Evolutionary conservation across 306 rosid species (phyloP), one percentile per base, ranked within the genome.

Genomic region (Casuarina cunninghamiana): DNA sequence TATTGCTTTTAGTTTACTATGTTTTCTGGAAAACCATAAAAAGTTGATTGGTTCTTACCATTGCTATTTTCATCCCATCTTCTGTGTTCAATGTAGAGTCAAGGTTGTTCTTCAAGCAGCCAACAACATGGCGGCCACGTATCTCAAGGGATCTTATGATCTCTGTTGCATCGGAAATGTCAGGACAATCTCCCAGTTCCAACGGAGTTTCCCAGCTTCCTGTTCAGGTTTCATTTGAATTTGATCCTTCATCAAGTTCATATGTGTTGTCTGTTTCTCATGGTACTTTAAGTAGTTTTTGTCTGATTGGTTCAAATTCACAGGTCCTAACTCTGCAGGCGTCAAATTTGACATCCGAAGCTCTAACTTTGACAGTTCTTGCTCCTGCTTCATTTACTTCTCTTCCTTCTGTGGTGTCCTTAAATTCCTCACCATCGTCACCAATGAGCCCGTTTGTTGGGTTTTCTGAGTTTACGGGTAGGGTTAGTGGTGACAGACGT

Each of bases 281-380:
- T 12, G 66, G 43, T 43, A 70, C 54, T 32, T 42, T 58, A 77
- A 71, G 57, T 73, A 55, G 69, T 81, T 72, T 53, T 85, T 69
- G 75, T 49, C 75, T 67, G 9, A 69, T 82, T 75, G 42, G 48
- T 83, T 86, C 81, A 74, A 82, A 80, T 86, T 85, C 71, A 77
- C 94, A 96, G 99, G 93, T 93, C 74, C 82, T 96, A 82, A 93
- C 98, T 69, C 94, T 96, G 79, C 96, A 96, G 89, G 98, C 91
- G 76, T 91, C 99, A 81, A 96, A 96, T 87, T 83, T 96, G 87
- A 96, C 97, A 63, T 84, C 91, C 21, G 94, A 91, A 84, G 97
- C 91, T 88, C 92, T 93, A 74, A 91, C 90, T 80, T 81, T 93
- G 82, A 96, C 97, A 26, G 86, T 96, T 80, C 91, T 93, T 74